Conservation (phyloP, 495 filamentous ascomycete species). For the Opeltia flavorubescens region DNA sequence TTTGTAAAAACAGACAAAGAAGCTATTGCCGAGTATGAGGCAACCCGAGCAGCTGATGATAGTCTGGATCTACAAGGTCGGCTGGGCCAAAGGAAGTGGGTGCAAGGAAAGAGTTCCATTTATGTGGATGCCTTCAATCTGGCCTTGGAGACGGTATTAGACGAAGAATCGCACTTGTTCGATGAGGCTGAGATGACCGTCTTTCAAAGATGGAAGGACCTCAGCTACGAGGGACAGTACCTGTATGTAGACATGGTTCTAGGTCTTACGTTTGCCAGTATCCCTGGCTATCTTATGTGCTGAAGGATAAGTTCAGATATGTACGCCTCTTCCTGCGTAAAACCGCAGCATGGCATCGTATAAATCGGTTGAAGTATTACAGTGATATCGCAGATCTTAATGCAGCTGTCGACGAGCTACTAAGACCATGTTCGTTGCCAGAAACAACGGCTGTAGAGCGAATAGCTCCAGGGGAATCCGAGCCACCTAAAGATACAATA, state of each 20-base stretch:
- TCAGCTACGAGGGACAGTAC: constrained; percentile 84
- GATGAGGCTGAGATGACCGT: constrained; percentile 63
- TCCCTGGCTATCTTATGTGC: neutral
- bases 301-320: constrained; percentile 38
- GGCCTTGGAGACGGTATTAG: constrained; percentile 77
- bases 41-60: constrained; percentile 31
- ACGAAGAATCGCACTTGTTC: constrained; percentile 82
- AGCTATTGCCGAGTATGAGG: constrained; percentile 72
- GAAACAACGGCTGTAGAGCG: constrained; percentile 19
- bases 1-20: constrained; percentile 49
- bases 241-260: constrained; percentile 39
- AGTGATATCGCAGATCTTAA: constrained; percentile 67
- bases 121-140: constrained; percentile 97
- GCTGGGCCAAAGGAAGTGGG: constrained; percentile 41
- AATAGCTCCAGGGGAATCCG: constrained; percentile 31
- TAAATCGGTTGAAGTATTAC: constrained; percentile 60
- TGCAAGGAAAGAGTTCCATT: constrained; percentile 63
- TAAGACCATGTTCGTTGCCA: constrained; percentile 26
- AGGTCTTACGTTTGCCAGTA: neutral
- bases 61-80: constrained; percentile 29
- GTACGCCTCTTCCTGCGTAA: constrained; percentile 91
- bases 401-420: constrained; percentile 46
- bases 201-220: constrained; percentile 57
- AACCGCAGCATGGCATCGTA: constrained; percentile 85
- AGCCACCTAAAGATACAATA: constrained; percentile 30